Evolutionary conservation across 2,329 filamentous ascomycete genomes (phyloP), one percentile per base, ranked within the genome.

Genomic region (Colletotrichum tropicale): DNA sequence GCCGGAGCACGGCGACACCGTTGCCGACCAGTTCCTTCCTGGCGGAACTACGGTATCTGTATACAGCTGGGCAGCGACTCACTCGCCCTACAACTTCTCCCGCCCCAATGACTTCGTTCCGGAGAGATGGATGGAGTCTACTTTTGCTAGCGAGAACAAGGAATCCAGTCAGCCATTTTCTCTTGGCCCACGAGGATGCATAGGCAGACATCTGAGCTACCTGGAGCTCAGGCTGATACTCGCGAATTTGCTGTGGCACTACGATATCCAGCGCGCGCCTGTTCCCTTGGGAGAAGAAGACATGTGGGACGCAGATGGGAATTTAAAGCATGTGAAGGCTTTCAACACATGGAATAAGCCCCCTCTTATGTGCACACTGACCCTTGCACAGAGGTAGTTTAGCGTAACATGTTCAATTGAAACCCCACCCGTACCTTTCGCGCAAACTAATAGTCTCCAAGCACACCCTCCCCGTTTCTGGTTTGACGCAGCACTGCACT

Each of bases 31-130:
- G 70, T 78, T 75, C 74, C 75, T 84, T 13, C 82, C 83, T 6
- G 82, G 79, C n/a, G 81, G 82, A 21, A 80, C 80, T 28, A 86
- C 88, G 70, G 83, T 89, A 16, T 85, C 85, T 3, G 82, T 82
- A 15, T 80, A 79, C 73, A 77, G 80, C 38, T 85, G 81, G 80
- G 80, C 84, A 7, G 77, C 81, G 4, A 83, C 82, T 36, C 83
- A 84, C 56, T 79, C 80, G 34, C 76, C 80, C 10, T 34, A 75
- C 4, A 80, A 84, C 75, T 87, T 84, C 70, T 73, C 75, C 3
- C 68, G 80, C 2, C 82, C 85, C 1, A 74, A 82, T 15, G 77
- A 79, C 2, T 87, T 86, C 68, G 71, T 81, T 13, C 86, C 86
- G 0, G 81, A 78, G 74, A 75, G 81, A 8, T 84, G 78, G 83